phyloP scores from a whole-genome alignment of 495 filamentous ascomycete genomes.

The Viridothelium virens region DNA sequence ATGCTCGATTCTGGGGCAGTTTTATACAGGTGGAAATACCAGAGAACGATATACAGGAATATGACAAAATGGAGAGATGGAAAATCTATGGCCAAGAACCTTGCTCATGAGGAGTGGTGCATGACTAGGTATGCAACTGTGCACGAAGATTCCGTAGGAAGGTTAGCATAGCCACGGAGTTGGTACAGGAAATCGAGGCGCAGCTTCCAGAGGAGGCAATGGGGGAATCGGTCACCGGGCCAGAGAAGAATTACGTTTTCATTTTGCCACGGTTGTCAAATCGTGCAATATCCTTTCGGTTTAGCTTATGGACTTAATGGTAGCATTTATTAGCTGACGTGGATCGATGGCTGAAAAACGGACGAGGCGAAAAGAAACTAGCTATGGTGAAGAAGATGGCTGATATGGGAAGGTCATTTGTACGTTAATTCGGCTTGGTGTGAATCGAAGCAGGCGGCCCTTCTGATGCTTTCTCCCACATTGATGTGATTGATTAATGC shows the following conservation, averaged over 20 bases:
- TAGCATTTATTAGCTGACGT: slow-evolving; percentile 12
- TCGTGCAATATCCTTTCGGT: slow-evolving; percentile 1
- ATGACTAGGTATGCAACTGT: too few species aligned
- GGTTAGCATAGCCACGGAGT: neutral
- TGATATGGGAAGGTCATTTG: slow-evolving; percentile 12
- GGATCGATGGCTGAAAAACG: neutral
- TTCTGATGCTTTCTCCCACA: neutral
- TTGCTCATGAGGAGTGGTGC: neutral
- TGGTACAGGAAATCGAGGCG: neutral
- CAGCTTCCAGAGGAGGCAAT: neutral
- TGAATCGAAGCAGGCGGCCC: slow-evolving; percentile 14
- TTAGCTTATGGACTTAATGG: slow-evolving; percentile 6
- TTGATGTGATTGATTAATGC: neutral
- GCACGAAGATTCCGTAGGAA: too few species aligned
- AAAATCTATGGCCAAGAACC: neutral
- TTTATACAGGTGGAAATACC: slow-evolving; percentile 11
- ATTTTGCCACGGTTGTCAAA: neutral
- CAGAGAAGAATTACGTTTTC: neutral
- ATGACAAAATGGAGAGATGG: neutral
- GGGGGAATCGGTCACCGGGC: slow-evolving; percentile 8
- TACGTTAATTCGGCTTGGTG: slow-evolving; percentile 13
- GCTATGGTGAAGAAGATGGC: slow-evolving; percentile 3
- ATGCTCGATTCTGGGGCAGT: neutral
- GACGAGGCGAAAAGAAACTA: neutral
- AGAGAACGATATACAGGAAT: slow-evolving; percentile 11